These are phyloP conservation scores for Mytilinidion resinicola DNA, from an alignment of 495 filamentous ascomycete genomes.

Conservation along the genomic window DNA sequence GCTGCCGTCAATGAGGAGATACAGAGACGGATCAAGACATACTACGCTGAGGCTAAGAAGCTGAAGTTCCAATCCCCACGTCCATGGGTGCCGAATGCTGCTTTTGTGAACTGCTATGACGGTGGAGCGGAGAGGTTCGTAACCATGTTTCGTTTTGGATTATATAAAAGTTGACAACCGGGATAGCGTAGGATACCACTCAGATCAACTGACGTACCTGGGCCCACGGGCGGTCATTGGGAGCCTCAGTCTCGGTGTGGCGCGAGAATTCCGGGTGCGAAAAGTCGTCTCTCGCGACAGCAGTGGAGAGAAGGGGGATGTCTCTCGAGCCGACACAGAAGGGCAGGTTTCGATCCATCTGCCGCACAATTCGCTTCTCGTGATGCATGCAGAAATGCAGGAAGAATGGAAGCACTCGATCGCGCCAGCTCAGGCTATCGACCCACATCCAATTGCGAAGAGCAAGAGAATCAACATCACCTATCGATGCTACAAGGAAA, in stretches of 20 bases:
- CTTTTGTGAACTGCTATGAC: constrained; percentile 89
- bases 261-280: constrained; percentile 83
- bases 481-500: constrained; percentile 77
- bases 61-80: constrained; percentile 67
- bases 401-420: constrained; percentile 76
- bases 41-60: constrained; percentile 61
- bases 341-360: constrained; percentile 89
- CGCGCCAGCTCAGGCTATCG: constrained; percentile 62
- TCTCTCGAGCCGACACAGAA: constrained; percentile 50
- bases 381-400: constrained; percentile 94
- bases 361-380: constrained; percentile 83
- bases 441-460: constrained; percentile 74
- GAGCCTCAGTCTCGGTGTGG: constrained; percentile 80
- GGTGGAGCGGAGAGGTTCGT: constrained; percentile 56
- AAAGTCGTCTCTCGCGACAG: constrained; percentile 56
- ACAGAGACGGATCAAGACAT: constrained; percentile 52
- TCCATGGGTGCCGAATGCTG: constrained; percentile 77
- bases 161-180: not conserved
- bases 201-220: constrained; percentile 87
- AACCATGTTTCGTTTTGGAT: not conserved
- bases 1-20: constrained; percentile 69
- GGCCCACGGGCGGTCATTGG: constrained; percentile 85
- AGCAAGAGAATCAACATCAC: constrained; percentile 86
- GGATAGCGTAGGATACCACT: constrained; percentile 71
- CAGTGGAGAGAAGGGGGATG: constrained; percentile 26